These are phyloP conservation scores for Beauveria medogensis DNA, from an alignment of 2,329 filamentous ascomycete species.

Conservation along the genomic window DNA sequence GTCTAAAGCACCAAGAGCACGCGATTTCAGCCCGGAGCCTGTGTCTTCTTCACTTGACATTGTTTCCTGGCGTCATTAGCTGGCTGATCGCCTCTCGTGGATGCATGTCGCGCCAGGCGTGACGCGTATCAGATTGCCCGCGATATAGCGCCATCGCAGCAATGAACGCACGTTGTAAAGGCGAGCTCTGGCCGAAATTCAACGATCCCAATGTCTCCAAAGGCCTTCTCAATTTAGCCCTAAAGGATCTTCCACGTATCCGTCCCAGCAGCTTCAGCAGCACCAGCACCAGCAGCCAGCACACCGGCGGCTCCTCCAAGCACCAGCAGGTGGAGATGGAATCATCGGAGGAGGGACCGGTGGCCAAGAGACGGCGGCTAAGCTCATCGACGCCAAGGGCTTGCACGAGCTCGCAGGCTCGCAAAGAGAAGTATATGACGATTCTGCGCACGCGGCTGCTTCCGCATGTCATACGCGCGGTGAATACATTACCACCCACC, in stretches of 20 bases:
- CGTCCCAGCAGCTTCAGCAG: neutral
- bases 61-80: neutral
- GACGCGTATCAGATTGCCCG: neutral
- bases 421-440: slow-evolving; percentile 15
- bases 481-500: slow-evolving; percentile 18
- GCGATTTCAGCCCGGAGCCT: neutral
- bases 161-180: neutral
- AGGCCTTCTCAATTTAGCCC: neutral
- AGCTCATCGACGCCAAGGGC: neutral
- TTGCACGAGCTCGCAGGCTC: neutral
- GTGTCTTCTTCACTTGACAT: neutral
- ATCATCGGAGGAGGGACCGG: neutral
- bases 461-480: slow-evolving; percentile 22
- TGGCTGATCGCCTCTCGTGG: too few species aligned
- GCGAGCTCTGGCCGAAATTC: neutral
- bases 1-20: neutral
- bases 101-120: neutral
- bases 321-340: neutral
- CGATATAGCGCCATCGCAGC: neutral
- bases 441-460: slow-evolving; percentile 25
- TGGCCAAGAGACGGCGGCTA: neutral
- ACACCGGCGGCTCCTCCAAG: neutral
- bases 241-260: too few species aligned
- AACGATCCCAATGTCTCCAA: neutral
- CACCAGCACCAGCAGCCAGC: neutral